Base-by-base conservation (phyloP, 768 basidiomycete genomes). In the Amanita polypyramis region DNA sequence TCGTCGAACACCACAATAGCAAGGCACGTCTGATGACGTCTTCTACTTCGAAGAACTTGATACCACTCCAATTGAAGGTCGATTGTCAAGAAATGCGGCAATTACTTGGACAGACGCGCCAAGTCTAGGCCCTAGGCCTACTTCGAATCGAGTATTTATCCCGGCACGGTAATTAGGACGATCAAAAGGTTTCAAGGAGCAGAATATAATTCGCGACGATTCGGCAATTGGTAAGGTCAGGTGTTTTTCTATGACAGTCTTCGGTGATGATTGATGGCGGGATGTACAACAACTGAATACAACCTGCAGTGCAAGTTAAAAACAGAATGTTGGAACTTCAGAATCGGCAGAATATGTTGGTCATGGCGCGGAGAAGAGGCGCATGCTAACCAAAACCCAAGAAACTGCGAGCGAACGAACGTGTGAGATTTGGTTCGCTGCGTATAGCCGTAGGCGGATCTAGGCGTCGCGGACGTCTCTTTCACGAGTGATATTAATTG, bases 11-110 rank as follows among this genome's bases (percentile, higher is more conserved):
- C 29, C 30, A 25, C 29, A 43, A 25, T 43, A 43, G 25, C 25
- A 14, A 43, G 41, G 41, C 30, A 43, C 41, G 11, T 43, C 10
- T 32, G 17, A 43, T 44, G 43, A 44, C 43, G 43, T 44, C 25
- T 20, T 43, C 23, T 40, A 14, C 39, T 5, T 23, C 20, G 21
- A 21, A 6, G 19, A 15, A n/a, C 15, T 36, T 36, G 35, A 27
- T 12, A 10, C 21, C 12, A 10, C 12, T 14, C 21, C 23, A 40
- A 9, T 40, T 12, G 20, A 12, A 25, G 23, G 21, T 40, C 20
- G 23, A 40, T 40, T 40, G 12, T 20, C 39, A 21, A 21, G 39
- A 23, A 40, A 23, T 19, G 38, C 38, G 20, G 19, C n/a, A 36
- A 36, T 38, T 38, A 19, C 19, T 39, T 39, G 38, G 9, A 36